Evolutionary conservation across 2,329 filamentous ascomycete genomes (phyloP), one percentile per base, ranked within the genome.

Genomic region (Penicillium sp.): DNA sequence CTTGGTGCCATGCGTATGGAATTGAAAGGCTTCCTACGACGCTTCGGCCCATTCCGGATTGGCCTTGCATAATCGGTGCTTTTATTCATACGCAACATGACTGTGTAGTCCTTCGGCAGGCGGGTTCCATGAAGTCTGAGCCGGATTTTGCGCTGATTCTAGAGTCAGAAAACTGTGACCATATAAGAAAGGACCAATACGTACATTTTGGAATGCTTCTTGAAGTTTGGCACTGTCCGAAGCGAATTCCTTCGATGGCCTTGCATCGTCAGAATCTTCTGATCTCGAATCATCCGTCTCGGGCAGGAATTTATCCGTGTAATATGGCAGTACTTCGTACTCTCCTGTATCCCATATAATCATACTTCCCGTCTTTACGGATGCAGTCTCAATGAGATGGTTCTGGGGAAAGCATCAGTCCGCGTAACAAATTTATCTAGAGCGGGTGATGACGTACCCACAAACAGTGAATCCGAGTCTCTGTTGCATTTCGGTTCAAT

Each of bases 271-370:
- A 0, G 65, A 68, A 11, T 39, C 31, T 14, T 68, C 63, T 2
- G 70, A 68, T 22, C 51, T 53, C 16, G 66, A 69, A 21, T 71
- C 65, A 3, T 78, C 73, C 0, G 77, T 78, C 53, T 75, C 67
- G 0, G 74, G 74, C 39, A 71, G 69, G 1, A 59, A 60, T 2
- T 57, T 56, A 3, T 74, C 68, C 0, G 67, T 66, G 48, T 73
- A 65, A 49, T 79, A 75, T 8, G 81, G 78, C 13, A 87, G 73
- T 11, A 87, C 68, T 44, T 79, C 76, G 63, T 86, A 87, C 31
- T 81, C 82, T 2, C 84, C 85, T 1, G 82, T 85, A 63, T 87
- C 85, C 85, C 85, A 87, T 41, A 87, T 82, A 10, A 87, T 73
- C 56, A 87, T 76, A 9, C 82, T 85, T 2, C 84, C 85, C 3